Base-by-base conservation (phyloP, 2,329 filamentous ascomycete genomes). In the Beauveria asiatica region DNA sequence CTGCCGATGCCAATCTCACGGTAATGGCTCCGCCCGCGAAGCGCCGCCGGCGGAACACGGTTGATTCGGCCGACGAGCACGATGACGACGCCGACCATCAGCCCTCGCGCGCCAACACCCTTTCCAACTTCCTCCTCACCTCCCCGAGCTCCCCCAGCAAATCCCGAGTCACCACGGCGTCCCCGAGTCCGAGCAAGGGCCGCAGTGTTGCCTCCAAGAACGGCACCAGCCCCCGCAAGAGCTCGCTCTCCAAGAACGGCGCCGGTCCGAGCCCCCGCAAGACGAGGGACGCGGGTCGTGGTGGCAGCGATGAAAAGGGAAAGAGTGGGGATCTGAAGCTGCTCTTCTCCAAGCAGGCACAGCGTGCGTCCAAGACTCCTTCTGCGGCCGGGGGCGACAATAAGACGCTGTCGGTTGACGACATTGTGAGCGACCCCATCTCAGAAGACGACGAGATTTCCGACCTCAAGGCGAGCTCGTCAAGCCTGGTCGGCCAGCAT, bases 331-430 rank as follows among this genome's bases (percentile, higher is more conserved):
- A 87, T 65, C 74, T 87, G 16, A 75, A 80, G 66, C 78, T 81
- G 0, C 75, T 87, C 19, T 87, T 87, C 65, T 84, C 83, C 19
- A 84, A 78, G 54, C 84, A 87, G 68, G 79, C 79, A 8, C 80
- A 84, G 63, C 78, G 76, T 44, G 75, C 75, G 21, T 69, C 74
- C 39, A 72, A 70, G 57, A 65, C 70, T 1, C 33, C 42, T 17
- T 21, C 37, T 23, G 67, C 67, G 3, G 33, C 33, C 11, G 64
- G 65, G 9, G 69, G 67, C 50, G 70, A 71, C 17, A 67, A 66
- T 52, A 68, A 66, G 49, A 63, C 64, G 41, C 60, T 68, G 21
- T 66, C 70, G 10, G 65, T 77, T 37, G 78, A 83, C 62, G 80
- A 83, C 62, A 78, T 82, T 42, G 72, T 77, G 55, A 80, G 77